Evolutionary conservation across 2,329 filamentous ascomycete genomes (phyloP), one percentile per base, ranked within the genome.

Genomic region (Paecilomyces dactylethromorphus): DNA sequence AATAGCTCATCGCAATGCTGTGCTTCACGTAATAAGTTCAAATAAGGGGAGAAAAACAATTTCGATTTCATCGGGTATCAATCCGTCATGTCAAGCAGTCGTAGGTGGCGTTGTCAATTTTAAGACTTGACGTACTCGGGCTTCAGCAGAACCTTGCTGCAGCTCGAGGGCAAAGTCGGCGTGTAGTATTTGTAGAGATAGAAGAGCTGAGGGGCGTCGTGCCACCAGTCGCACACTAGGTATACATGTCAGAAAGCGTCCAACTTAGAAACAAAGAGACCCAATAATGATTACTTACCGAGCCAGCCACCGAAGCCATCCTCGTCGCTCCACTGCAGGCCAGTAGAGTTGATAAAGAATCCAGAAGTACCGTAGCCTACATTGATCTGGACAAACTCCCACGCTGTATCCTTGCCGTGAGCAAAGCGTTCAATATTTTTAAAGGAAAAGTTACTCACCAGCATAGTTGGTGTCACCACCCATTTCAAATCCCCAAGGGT

Each of bases 171-270:
- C 18, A 70, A 62, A 0, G 55, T 57, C 15, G 68, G 29, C 3
- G 60, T 29, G 52, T 66, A 63, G 53, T 64, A 67, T 12, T 62
- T 39, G 58, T 70, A 64, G 7, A 73, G 55, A 62, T 71, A 76
- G 68, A 76, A 77, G 8, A 77, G 67, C 60, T 77, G 74, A 26
- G 74, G 74, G 21, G 65, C 66, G 39, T 69, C 70, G 64, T 77
- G 74, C 61, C 63, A 70, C 74, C 74, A 76, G 55, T 76, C 70
- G 60, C 74, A 77, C 7, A 73, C 74, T 76, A 57, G 35, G 13
- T 12, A 12, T 2, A 35, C 1, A 15, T 54, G 31, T 39, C 33
- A 26, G 35, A 56, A 11, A 56, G 55, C 3, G 15, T 22, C 26
- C 24, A 24, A 13, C 26, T 29, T 5, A 29, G 22, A 58, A n/a